A percentile compares a stretch with the other conserved stretches of the same genome.
Conservation (phyloP, 2,329 filamentous ascomycete genomes). For the Parafenestella ontariensis region DNA sequence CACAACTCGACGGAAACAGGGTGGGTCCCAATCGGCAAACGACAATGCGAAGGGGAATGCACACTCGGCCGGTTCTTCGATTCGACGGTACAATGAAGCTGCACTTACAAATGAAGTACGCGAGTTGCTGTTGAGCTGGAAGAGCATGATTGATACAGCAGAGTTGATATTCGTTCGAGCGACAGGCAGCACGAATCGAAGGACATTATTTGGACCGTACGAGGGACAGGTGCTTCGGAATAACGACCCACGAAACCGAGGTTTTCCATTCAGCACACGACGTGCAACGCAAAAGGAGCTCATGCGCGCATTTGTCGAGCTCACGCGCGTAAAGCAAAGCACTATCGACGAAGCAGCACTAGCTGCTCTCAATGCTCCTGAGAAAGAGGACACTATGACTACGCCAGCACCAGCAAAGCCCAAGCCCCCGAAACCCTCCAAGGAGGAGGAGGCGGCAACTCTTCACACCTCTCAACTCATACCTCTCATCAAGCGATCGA, state of each 20-base stretch:
- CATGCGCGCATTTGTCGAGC: slow-evolving; percentile 91
- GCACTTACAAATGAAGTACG: slow-evolving; percentile 90
- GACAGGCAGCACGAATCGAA: slow-evolving; percentile 83
- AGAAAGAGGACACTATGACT: slow-evolving; percentile 51
- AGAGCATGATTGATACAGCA: slow-evolving; percentile 79
- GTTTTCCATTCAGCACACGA: slow-evolving; percentile 92
- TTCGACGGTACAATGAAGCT: slow-evolving; percentile 93
- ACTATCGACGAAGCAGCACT: slow-evolving; percentile 74
- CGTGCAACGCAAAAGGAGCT: slow-evolving; percentile 92
- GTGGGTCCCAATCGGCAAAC: slow-evolving; percentile 91
- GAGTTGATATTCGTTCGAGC: slow-evolving; percentile 89
- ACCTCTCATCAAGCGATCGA: slow-evolving; percentile 85
- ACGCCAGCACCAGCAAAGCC: slow-evolving; percentile 43
- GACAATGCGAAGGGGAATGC: slow-evolving; percentile 93
- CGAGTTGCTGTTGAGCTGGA: slow-evolving; percentile 82
- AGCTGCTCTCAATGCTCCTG: slow-evolving; percentile 54
- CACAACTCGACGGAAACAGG: slow-evolving; percentile 94
- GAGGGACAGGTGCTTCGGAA: slow-evolving; percentile 82
- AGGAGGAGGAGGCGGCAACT: slow-evolving; percentile 81
- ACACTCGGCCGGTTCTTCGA: slow-evolving; percentile 87
- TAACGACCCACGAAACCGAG: slow-evolving; percentile 80
- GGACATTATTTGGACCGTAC: slow-evolving; percentile 89
- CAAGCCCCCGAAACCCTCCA: slow-evolving; percentile 70
- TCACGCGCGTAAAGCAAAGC: slow-evolving; percentile 86
- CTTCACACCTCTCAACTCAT: slow-evolving; percentile 91